Base-by-base conservation (phyloP, 1,284 basidiomycete genomes). In the Fistulina hepatica region DNA sequence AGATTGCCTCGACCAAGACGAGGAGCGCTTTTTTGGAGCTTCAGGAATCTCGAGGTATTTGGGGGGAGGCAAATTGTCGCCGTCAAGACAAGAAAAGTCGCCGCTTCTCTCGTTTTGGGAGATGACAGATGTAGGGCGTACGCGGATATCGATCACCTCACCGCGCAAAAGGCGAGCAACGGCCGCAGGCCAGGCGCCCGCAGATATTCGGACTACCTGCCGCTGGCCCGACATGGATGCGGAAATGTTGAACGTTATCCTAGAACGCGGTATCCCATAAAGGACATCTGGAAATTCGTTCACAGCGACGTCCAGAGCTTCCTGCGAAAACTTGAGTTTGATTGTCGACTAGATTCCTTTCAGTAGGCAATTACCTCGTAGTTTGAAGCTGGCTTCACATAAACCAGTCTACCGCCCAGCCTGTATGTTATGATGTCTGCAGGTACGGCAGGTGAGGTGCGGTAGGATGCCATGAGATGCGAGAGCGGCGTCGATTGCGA, bases 341-440 rank as follows among this genome's bases (percentile, higher is more conserved):
- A n/a, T n/a, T n/a, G n/a, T n/a, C n/a, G n/a, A n/a, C n/a, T n/a
- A n/a, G n/a, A n/a, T n/a, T n/a, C n/a, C n/a, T n/a, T n/a, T n/a
- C n/a, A n/a, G n/a, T n/a, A n/a, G n/a, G n/a, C n/a, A n/a, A n/a
- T n/a, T n/a, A 74, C 76, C 44, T 65, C 52, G 42, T 71, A 74
- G 33, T 57, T 51, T n/a, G 52, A 37, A 7, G 65, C 61, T 0
- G 66, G 66, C 0, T 60, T 62, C 0, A 81, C 76, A 37, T 74
- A 76, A 2, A 76, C 69, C 36, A 75, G 57, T 22, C 59, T 50
- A 2, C 56, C 53, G 1, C 58, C 52, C 11, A 56, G 58, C 23
- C 68, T 64, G 45, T 76, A 78, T 7, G 71, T 76, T 39, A 79
- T 51, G 41, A 76, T 55, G 17, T 73, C 63, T 5, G 59, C 37